Percentiles rank a stretch among this genome's conserved stretches.
phyloP scores from a whole-genome alignment of 192 early-diverging fungal genomes.

The Backusella mclennaniae region DNA sequence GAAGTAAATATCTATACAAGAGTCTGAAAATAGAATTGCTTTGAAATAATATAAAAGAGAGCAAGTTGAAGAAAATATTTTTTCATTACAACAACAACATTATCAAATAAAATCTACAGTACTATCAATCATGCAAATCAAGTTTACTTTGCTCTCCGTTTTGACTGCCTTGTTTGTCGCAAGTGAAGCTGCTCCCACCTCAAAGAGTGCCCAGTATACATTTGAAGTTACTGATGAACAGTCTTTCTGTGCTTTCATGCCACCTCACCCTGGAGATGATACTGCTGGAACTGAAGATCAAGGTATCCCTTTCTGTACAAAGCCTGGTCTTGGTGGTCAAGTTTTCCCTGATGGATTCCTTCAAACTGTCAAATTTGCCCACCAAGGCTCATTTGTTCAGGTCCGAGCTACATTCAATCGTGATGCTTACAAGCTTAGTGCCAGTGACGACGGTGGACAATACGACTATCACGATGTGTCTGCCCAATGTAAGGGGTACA shows the following conservation, averaged over 20 bases:
- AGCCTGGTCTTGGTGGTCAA: slow-evolving; percentile 31
- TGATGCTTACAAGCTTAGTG: slow-evolving; percentile 30
- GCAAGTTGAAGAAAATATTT: not conserved
- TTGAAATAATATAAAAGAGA: not conserved
- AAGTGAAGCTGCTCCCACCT: not conserved
- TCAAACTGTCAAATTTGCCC: slow-evolving; percentile 28
- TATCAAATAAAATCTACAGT: not conserved
- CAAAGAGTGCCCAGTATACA: not conserved
- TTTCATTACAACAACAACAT: not conserved
- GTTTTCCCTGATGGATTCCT: slow-evolving; percentile 49
- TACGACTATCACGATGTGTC: slow-evolving; percentile 40
- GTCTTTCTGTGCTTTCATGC: slow-evolving; percentile 52
- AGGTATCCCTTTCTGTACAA: slow-evolving; percentile 50
- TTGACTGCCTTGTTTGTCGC: not conserved
- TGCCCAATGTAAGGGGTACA: slow-evolving; percentile 42
- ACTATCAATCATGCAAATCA: not conserved
- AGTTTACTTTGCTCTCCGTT: not conserved
- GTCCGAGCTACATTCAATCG: slow-evolving; percentile 44
- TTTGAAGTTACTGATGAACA: slow-evolving; percentile 21
- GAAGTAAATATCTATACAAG: not conserved
- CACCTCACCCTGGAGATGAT: slow-evolving; percentile 38
- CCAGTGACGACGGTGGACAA: slow-evolving; percentile 45
- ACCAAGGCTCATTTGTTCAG: slow-evolving; percentile 39
- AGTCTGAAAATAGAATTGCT: not conserved
- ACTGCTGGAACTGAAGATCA: slow-evolving; percentile 42